Base-by-base conservation (phyloP, 306 rosid genomes). In the Lagenaria siceraria region DNA sequence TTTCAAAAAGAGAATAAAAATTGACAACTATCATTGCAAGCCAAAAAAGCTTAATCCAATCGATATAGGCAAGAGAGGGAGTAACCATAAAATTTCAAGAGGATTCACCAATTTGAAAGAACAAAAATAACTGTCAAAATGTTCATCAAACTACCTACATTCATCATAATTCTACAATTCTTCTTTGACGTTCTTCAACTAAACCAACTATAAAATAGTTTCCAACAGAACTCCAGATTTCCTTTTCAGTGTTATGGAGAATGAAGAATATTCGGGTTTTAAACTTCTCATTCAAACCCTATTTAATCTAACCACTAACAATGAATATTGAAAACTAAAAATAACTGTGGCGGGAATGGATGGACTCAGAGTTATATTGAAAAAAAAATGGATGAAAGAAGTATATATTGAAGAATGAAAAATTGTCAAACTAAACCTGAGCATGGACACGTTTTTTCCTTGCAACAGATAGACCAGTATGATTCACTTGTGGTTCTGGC, bases 361-460 rank as follows among this genome's bases (percentile, higher is more conserved):
- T 10, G 53, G 29, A 49, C 48, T 29, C 17, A 19, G 54, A 49
- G 80, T 17, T 19, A 24, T 11, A 33, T 36, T 55, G 52, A 49
- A n/a, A 46, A 8, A 61, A 72, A 13, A 12, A 46, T 8, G 2
- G 52, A 46, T 46, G 52, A 46, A 46, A 18, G 73, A 65, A 56
- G 80, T 24, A 3, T 17, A 27, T n/a, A 38, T 40, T 56, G 48
- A 51, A n/a, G 2, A 62, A 73, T 61, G 76, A 61, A 81, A 84
- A 51, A 21, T 53, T 59, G 62, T 56, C 31, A 61, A 49, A 14
- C 24, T 78, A 33, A 13, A 95, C 99, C 97, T 89, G 97, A 46
- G 93, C 86, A 86, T 92, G 97, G 78, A 95, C 93, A 56, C 96
- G 86, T 74, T 90, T 92, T 81, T 92, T 95, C 77, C 96, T 90